phyloP scores from a whole-genome alignment of 371 early-diverging fungal species.

The Syncephalastrum contaminatum region DNA sequence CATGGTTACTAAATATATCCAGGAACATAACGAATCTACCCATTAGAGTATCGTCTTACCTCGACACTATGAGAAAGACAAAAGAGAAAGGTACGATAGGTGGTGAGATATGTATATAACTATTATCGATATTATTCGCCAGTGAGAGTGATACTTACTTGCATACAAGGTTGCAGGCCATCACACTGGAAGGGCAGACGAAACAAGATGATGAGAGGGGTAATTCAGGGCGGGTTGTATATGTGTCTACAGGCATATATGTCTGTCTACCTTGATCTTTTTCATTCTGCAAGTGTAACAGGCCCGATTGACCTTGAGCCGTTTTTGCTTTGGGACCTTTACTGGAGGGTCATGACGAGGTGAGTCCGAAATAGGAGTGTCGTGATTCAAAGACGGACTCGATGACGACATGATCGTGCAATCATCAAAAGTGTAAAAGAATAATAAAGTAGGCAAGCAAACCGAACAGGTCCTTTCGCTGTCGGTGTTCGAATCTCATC shows the following conservation, averaged over 20 bases:
- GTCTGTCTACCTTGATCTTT: constrained; percentile 43
- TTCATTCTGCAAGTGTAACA: constrained; percentile 52
- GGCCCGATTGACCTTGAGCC: constrained; percentile 47
- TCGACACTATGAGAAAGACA: constrained; percentile 37
- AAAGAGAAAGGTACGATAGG: constrained; percentile 1
- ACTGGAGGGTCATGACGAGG: no score
- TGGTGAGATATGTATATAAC: constrained; percentile 3
- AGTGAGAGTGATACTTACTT: constrained; percentile 25
- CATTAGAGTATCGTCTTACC: constrained; percentile 20
- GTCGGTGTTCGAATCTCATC: no score
- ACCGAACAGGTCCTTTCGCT: no score
- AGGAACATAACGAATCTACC: background rate
- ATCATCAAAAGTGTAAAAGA: no score
- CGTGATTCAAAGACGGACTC: no score
- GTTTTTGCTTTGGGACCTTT: constrained; percentile 28
- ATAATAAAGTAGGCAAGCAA: no score
- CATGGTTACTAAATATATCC: background rate
- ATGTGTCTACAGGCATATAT: no score
- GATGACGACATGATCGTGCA: no score
- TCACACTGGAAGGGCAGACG: constrained; percentile 34
- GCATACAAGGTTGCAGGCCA: constrained; percentile 55
- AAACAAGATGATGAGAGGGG: background rate
- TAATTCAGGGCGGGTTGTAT: no score
- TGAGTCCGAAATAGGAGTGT: no score
- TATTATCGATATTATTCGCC: background rate